These are phyloP conservation scores for Colletotrichum eleusines DNA, from an alignment of 2,329 filamentous ascomycete species.

Conservation along the genomic window DNA sequence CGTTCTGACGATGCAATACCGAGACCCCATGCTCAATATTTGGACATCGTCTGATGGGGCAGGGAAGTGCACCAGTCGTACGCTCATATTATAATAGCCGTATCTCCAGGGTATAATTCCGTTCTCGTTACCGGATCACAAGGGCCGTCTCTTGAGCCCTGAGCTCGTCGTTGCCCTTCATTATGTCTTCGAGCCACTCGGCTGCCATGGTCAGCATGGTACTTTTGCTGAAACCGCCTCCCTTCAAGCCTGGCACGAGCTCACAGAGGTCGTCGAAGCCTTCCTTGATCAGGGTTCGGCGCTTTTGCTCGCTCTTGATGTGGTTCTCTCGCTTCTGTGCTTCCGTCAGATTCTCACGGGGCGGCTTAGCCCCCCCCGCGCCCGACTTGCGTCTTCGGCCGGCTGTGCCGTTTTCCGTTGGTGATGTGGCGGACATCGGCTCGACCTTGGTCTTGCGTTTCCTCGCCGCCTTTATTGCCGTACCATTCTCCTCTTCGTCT, in stretches of 20 bases:
- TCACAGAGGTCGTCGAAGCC: conserved; percentile 85
- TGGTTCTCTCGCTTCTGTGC: conserved; percentile 89
- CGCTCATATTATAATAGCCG: not conserved
- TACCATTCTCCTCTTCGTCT: conserved; percentile 55
- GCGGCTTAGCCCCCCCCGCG: conserved; percentile 56
- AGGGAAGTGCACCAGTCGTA: not conserved
- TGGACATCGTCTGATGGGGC: not conserved
- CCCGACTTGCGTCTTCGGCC: conserved; percentile 65
- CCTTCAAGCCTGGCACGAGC: conserved; percentile 80
- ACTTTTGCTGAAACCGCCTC: conserved; percentile 85
- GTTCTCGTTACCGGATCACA: conserved; percentile 8
- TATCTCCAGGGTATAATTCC: not conserved
- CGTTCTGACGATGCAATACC: conserved; percentile 2
- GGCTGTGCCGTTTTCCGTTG: conserved; percentile 50
- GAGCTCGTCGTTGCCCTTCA: conserved; percentile 75
- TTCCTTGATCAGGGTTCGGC: conserved; percentile 82
- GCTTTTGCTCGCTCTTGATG: conserved; percentile 88
- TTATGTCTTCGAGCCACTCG: conserved; percentile 80
- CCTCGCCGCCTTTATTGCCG: conserved; percentile 51
- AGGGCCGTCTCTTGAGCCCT: conserved; percentile 64
- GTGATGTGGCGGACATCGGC: conserved; percentile 48
- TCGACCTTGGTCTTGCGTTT: conserved; percentile 64
- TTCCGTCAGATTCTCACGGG: conserved; percentile 80
- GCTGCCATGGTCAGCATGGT: conserved; percentile 80
- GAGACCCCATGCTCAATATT: not conserved